Evolutionary conservation across 1,139 yeast species (phyloP).

Genomic region (Trichomonascaceae sp.): DNA sequence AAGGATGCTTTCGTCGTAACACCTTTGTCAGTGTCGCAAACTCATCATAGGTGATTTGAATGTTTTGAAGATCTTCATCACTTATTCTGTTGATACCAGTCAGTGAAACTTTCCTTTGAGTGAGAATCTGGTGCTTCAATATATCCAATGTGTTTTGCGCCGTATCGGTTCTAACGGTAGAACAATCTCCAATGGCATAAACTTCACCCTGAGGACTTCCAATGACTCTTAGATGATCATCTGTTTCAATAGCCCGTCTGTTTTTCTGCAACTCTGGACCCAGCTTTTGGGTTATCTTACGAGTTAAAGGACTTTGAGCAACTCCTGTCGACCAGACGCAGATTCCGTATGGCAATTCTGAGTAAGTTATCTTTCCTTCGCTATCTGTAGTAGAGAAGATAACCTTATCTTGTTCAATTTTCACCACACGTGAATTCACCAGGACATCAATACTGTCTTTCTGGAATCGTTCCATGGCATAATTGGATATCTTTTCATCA

Average conservation of each 20-base stretch:
- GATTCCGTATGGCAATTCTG: slow-evolving; percentile 52
- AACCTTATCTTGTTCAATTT: slow-evolving; percentile 48
- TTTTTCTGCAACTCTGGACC: slow-evolving; percentile 44
- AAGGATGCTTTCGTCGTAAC: slow-evolving; percentile 48
- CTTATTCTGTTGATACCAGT: slow-evolving; percentile 20
- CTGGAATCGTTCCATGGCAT: slow-evolving; percentile 53
- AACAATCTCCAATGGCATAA: slow-evolving; percentile 63
- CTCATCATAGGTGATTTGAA: slow-evolving; percentile 42
- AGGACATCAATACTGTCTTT: slow-evolving; percentile 54
- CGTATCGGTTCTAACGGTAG: slow-evolving; percentile 53
- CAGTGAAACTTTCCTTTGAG: slow-evolving; percentile 19
- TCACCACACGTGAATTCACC: slow-evolving; percentile 54
- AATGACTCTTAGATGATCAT: slow-evolving; percentile 54
- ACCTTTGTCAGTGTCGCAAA: slow-evolving; percentile 38
- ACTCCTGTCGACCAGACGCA: slow-evolving; percentile 69
- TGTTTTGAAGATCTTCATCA: slow-evolving; percentile 38
- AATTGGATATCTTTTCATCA: slow-evolving; percentile 53
- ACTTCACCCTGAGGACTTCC: slow-evolving; percentile 59
- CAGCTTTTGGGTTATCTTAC: slow-evolving; percentile 41
- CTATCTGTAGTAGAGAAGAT: slow-evolving; percentile 39
- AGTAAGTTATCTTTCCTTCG: slow-evolving; percentile 38
- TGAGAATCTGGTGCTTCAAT: slow-evolving; percentile 25
- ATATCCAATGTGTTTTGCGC: slow-evolving; percentile 46
- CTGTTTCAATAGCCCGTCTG: slow-evolving; percentile 59
- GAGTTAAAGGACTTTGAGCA: slow-evolving; percentile 52